Conservation (phyloP, 768 basidiomycete species). For the Boletus tomentosulus region DNA sequence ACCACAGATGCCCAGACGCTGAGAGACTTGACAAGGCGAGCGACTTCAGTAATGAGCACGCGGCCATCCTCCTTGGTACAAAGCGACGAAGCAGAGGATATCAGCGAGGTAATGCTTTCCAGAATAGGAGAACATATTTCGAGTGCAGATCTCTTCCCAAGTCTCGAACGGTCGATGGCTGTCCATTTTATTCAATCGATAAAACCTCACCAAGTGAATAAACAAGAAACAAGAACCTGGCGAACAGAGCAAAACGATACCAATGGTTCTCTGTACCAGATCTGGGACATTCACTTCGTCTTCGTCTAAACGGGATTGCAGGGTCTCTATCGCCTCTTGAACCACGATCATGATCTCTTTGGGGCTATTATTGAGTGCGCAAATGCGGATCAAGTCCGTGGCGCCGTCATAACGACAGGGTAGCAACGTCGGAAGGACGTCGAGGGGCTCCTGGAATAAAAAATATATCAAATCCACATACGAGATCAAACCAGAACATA, state of each 20-base stretch:
- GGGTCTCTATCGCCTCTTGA: constrained; percentile 36
- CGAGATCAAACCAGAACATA: neutral
- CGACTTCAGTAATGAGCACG: constrained; percentile 15
- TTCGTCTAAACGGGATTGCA: constrained; percentile 17
- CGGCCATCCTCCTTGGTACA: constrained; percentile 17
- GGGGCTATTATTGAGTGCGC: constrained; percentile 31
- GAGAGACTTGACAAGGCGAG: constrained; percentile 13
- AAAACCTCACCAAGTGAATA: neutral
- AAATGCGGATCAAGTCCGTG: constrained; percentile 29
- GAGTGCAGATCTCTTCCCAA: constrained; percentile 22
- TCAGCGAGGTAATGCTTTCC: constrained; percentile 8
- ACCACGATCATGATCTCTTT: constrained; percentile 42
- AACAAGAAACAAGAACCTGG: constrained; percentile 16
- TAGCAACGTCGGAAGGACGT: constrained; percentile 35
- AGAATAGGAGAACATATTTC: constrained; percentile 21
- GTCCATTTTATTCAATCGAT: neutral
- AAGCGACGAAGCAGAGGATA: constrained; percentile 14
- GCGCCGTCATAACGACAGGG: constrained; percentile 28
- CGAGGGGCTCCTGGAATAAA: constrained; percentile 37
- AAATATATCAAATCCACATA: neutral
- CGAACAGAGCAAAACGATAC: constrained; percentile 17
- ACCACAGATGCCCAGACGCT: constrained; percentile 13
- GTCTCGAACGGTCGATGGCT: constrained; percentile 26
- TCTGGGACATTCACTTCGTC: constrained; percentile 6
- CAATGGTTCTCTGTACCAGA: constrained; percentile 12